Percentiles rank a stretch among this genome's conserved stretches.
Conservation (phyloP, 768 basidiomycete species). For the Rhodotorula paludigena region DNA sequence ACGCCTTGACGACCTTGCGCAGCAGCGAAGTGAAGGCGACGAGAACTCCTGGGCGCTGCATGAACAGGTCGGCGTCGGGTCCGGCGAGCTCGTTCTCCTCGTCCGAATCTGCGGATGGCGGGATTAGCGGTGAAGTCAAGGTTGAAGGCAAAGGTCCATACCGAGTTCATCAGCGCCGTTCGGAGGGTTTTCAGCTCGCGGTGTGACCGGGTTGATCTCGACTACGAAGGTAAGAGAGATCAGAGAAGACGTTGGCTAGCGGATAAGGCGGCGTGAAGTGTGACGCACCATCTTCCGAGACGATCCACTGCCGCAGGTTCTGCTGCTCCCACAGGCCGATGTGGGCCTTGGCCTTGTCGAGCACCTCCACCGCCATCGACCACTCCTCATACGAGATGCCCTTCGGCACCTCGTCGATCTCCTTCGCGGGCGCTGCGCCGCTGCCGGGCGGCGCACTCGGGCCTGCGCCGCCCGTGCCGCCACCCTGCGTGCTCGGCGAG, state of each 20-base stretch:
- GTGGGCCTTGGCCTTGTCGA: conserved; percentile 34
- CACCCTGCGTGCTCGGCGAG: too few relatives aligned
- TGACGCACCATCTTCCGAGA: conserved; percentile 31
- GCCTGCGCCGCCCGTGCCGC: neutral
- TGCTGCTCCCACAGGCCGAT: conserved; percentile 36
- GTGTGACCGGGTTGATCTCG: neutral
- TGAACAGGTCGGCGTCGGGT: conserved; percentile 18
- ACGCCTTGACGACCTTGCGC: conserved; percentile 33
- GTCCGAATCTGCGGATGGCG: conserved; percentile 1
- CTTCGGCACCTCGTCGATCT: conserved; percentile 8
- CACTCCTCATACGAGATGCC: conserved; percentile 42
- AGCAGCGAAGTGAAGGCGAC: conserved; percentile 37
- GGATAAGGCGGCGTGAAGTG: too few relatives aligned
- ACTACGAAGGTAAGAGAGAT: neutral
- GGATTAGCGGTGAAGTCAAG: neutral
- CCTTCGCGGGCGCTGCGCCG: neutral
- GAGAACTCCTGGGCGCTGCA: conserved; percentile 27
- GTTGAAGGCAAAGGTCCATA: neutral
- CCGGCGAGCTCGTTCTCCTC: conserved; percentile 17
- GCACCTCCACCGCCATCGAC: conserved; percentile 42
- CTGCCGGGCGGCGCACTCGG: too few relatives aligned
- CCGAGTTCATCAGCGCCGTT: neutral
- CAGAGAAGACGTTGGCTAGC: neutral
- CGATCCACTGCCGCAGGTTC: conserved; percentile 32
- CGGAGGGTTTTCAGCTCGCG: neutral